Evolutionary conservation across 2,329 filamentous ascomycete genomes (phyloP), one percentile per base, ranked within the genome.

Genomic region (Cercospora sp.): DNA sequence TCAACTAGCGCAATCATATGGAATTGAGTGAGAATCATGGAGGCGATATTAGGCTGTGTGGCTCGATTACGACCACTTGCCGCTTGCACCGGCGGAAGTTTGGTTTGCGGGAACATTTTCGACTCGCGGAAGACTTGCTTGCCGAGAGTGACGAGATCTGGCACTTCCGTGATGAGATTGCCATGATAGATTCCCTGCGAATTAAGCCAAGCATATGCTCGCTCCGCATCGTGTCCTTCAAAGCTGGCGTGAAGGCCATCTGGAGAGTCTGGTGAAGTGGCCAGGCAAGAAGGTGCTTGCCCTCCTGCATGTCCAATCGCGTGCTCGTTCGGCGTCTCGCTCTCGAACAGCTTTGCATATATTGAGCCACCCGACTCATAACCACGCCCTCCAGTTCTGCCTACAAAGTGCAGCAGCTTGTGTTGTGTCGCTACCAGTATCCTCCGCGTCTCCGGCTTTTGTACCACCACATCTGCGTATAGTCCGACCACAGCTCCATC

Each of bases 1-100:
- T 95, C 94, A 1, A 97, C 87, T 0, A 99, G 84, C 71, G 90
- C 88, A 24, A 99, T 80, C 61, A 97, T 89, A 78, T 99, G 95
- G 91, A 95, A 99, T 76, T 97, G 93, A 5, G 94, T 97, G 71
- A 99, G 82, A 0, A 91, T 89, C 78, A 97, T 90, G 0, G 92
- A 92, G 49, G 90, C 88, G 45, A 97, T 89, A 1, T 88, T 85
- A 68, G 96, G 92, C 63, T 91, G 86, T 0, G 88, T 85, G 40
- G 89, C 80, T 69, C 88, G 90, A 70, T 85, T 87, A 26, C 90
- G 85, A 40, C 88, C 90, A 69, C 87, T 86, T 1, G 88, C 82
- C 8, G 87, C 86, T 69, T 93, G 89, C 0, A 88, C 85, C 2
- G 88, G 85, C 1, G 91, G 88, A 51, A 98, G 86, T 67, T 93